A percentile compares a stretch with the other conserved stretches of the same genome.
phyloP scores from a whole-genome alignment of 345 rosid genomes.

The Raphanus raphanistrum region DNA sequence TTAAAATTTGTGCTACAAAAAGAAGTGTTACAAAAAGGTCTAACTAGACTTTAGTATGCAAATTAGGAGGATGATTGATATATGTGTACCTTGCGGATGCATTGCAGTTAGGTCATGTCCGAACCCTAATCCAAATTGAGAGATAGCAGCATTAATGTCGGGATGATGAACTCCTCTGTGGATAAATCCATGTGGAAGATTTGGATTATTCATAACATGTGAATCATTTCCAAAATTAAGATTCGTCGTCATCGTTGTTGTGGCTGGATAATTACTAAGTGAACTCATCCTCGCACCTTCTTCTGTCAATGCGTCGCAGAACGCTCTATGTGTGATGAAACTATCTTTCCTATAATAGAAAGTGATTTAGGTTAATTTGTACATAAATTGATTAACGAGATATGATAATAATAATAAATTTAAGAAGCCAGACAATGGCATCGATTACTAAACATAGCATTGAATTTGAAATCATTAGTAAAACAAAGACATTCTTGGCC shows the following conservation, averaged over 20 bases:
- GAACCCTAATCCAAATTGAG: conserved; percentile 55
- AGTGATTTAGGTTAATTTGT: conserved; percentile 11
- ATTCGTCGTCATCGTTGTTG: conserved; percentile 42
- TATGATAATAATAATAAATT: not conserved
- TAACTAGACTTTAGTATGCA: not conserved
- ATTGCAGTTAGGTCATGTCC: conserved; percentile 49
- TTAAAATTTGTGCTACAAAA: not conserved
- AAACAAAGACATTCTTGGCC: conserved; percentile 32
- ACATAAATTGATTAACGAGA: not conserved
- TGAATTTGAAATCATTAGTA: conserved; percentile 42
- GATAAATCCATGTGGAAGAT: conserved; percentile 54
- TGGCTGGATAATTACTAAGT: conserved; percentile 22
- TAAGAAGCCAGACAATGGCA: conserved; percentile 14
- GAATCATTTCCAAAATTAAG: conserved; percentile 59
- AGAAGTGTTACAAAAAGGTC: too few species aligned
- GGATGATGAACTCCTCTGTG: conserved; percentile 51
- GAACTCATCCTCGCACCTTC: conserved; percentile 73
- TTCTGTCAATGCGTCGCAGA: conserved; percentile 89
- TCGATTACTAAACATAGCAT: conserved; percentile 28
- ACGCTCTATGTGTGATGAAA: conserved; percentile 94
- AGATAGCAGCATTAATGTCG: conserved; percentile 41
- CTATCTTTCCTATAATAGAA: conserved; percentile 76
- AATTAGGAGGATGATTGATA: not conserved
- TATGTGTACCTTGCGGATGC: conserved; percentile 40
- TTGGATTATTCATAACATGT: conserved; percentile 28